Evolutionary conservation across 306 rosid genomes (phyloP).

Genomic region (Prosopis cineraria): DNA sequence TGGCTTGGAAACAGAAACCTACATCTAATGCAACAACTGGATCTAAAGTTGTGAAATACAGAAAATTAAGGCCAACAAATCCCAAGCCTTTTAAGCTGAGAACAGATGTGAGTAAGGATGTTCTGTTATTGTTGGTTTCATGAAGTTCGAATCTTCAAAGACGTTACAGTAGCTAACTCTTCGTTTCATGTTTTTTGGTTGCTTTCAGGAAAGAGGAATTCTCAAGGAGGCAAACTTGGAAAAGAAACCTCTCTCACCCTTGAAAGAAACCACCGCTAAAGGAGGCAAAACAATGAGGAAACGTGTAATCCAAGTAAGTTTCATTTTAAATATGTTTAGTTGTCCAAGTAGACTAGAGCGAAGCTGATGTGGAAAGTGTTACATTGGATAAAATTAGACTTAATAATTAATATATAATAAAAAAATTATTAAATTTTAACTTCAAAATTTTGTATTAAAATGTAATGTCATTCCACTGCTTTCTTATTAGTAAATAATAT

Average conservation of each 20-base stretch:
- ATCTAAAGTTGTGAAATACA: conserved; percentile 65
- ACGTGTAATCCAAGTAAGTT: conserved; percentile 43
- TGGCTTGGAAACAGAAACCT: conserved; percentile 53
- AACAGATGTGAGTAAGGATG: conserved; percentile 75
- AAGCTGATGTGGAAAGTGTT: too few species aligned
- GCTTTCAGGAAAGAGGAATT: conserved; percentile 77
- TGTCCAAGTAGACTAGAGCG: background rate
- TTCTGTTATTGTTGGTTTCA: conserved; percentile 29
- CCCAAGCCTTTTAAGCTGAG: conserved; percentile 95
- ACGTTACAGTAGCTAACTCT: background rate
- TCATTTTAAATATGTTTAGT: background rate
- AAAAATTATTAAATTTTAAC: too few species aligned
- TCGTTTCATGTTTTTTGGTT: conserved; percentile 30
- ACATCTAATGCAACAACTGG: conserved; percentile 33
- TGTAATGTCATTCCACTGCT: too few species aligned
- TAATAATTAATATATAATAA: too few species aligned
- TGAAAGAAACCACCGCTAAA: conserved; percentile 51
- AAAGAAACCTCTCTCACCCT: conserved; percentile 56
- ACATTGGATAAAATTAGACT: too few species aligned
- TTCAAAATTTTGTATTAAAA: too few species aligned
- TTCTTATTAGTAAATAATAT: too few species aligned
- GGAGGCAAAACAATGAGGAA: conserved; percentile 43
- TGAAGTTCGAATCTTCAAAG: background rate
- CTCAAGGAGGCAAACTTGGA: conserved; percentile 85
- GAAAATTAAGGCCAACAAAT: conserved; percentile 77